Evolutionary conservation across 768 basidiomycete genomes (phyloP).

Genomic region (Russula foetens): DNA sequence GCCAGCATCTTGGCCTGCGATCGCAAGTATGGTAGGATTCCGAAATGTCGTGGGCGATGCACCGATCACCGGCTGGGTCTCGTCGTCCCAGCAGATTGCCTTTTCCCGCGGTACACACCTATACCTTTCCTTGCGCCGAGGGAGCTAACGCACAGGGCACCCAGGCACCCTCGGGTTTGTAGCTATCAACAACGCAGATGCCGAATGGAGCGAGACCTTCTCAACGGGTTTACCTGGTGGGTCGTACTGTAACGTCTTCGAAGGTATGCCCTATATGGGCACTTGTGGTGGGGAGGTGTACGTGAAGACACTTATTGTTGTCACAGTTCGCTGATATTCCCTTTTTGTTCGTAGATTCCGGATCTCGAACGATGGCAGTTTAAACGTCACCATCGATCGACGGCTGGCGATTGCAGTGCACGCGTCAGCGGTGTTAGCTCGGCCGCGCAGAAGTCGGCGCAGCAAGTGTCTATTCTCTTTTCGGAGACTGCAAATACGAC

Average conservation of each 20-base stretch:
- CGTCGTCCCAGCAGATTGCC: constrained; percentile 17
- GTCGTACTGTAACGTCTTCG: constrained; percentile 57
- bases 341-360: constrained; percentile 13
- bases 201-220: constrained; percentile 48
- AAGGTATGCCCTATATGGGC: constrained; percentile 34
- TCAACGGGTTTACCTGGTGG: constrained; percentile 49
- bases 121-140: not conserved
- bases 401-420: constrained; percentile 25
- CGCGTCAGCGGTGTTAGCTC: constrained; percentile 1
- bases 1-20: constrained; percentile 52
- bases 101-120: no score
- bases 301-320: not conserved
- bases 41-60: constrained; percentile 48
- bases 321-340: no score
- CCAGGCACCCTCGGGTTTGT: constrained; percentile 54
- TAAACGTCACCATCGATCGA: constrained; percentile 22
- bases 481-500: constrained; percentile 48
- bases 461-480: constrained; percentile 26
- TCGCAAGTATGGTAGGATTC: constrained; percentile 56
- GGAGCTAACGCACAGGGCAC: not conserved
- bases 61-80: constrained; percentile 47
- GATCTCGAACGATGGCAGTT: constrained; percentile 12
- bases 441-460: not conserved
- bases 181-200: constrained; percentile 58
- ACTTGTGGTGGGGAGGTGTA: constrained; percentile 46